A percentile compares a stretch with the other conserved stretches of the same genome.
Conservation (phyloP, 306 rosid genomes). For the Pterocarpus macrocarpus region DNA sequence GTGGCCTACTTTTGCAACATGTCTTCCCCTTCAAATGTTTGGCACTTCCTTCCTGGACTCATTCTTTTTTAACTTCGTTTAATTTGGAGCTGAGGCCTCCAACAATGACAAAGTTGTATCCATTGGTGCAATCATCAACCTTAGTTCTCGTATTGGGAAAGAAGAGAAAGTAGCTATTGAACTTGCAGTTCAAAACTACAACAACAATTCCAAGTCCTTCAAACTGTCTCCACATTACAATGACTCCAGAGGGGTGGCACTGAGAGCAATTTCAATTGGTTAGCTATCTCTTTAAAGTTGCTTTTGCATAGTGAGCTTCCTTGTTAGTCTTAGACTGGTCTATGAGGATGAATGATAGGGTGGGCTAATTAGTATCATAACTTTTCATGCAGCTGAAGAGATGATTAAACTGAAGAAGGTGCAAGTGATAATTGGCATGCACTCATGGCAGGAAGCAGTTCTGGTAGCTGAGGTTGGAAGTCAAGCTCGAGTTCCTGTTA, state of each 20-base stretch:
- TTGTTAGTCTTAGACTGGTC: neutral
- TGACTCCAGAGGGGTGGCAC: neutral
- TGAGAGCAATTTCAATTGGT: conserved; percentile 17
- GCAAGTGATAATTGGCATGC: conserved; percentile 53
- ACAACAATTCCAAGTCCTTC: conserved; percentile 19
- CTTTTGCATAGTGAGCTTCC: neutral
- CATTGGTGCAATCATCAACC: conserved; percentile 40
- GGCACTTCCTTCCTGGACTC: neutral
- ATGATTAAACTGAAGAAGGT: conserved; percentile 43
- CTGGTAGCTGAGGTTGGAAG: conserved; percentile 55
- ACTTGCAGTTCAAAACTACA: conserved; percentile 35
- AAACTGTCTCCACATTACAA: conserved; percentile 26
- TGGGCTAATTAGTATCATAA: neutral
- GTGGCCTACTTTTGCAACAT: too few relatives aligned
- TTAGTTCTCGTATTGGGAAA: conserved; percentile 36
- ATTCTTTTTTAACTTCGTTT: neutral
- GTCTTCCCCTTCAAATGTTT: neutral
- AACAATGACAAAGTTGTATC: neutral
- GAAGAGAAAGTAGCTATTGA: conserved; percentile 47
- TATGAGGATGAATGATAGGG: neutral
- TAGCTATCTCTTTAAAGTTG: neutral
- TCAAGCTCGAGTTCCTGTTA: conserved; percentile 51
- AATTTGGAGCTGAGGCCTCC: neutral
- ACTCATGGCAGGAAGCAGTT: conserved; percentile 55
- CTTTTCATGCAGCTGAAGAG: conserved; percentile 47